Conservation (phyloP, 495 filamentous ascomycete genomes). For the Neurospora sp. region DNA sequence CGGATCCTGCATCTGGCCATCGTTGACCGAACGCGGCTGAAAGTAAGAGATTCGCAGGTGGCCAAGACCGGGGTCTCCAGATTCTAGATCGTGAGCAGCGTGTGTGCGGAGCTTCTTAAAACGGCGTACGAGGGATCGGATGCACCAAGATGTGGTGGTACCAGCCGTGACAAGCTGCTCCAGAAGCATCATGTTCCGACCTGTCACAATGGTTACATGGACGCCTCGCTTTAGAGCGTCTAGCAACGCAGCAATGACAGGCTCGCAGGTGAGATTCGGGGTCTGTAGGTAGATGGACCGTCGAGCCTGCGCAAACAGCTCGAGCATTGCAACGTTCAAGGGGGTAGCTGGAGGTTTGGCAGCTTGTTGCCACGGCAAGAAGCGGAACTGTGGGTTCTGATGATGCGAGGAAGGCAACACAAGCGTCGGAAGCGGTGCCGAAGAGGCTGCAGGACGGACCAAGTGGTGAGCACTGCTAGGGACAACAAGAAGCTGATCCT, state of each 20-base stretch:
- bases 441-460: not conserved
- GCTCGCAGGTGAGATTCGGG: constrained; percentile 56
- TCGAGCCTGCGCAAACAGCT: constrained; percentile 41
- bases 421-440: constrained; percentile 32
- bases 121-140: constrained; percentile 41
- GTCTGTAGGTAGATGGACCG: constrained; percentile 54
- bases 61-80: constrained; percentile 21
- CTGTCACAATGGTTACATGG: constrained; percentile 52
- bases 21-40: constrained; percentile 9
- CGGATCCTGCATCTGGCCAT: not conserved
- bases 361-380: constrained; percentile 33
- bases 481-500: not conserved
- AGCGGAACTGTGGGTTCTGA: constrained; percentile 44
- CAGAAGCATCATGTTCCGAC: constrained; percentile 55
- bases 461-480: constrained; percentile 10
- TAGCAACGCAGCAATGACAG: constrained; percentile 46
- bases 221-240: constrained; percentile 48
- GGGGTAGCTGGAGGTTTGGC: constrained; percentile 50
- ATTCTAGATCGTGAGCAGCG: constrained; percentile 18
- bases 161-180: constrained; percentile 65
- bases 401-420: constrained; percentile 64
- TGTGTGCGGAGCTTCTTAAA: constrained; percentile 23
- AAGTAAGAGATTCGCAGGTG: constrained; percentile 43
- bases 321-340: constrained; percentile 52
- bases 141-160: constrained; percentile 49